These are phyloP conservation scores for Microdochium bolleyi DNA, from an alignment of 2,329 filamentous ascomycete genomes.

Conservation along the genomic window DNA sequence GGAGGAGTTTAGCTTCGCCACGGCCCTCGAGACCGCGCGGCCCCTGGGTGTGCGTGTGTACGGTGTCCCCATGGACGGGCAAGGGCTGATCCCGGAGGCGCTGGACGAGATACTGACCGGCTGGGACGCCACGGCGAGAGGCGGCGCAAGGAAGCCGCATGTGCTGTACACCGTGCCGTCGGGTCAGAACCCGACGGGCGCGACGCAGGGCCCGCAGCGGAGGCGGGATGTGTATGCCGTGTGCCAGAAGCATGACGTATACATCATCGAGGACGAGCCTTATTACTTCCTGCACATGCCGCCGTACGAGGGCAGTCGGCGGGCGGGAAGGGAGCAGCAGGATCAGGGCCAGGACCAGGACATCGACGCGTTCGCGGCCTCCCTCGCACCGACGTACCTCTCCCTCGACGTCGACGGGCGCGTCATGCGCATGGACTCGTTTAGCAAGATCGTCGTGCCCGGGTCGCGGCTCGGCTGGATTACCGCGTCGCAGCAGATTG, in stretches of 20 bases:
- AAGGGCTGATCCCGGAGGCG: slow-evolving; percentile 42
- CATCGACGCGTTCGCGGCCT: slow-evolving; percentile 57
- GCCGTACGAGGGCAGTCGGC: slow-evolving; percentile 53
- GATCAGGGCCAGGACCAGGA: background rate
- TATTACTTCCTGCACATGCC: slow-evolving; percentile 93
- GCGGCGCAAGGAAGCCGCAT: slow-evolving; percentile 40
- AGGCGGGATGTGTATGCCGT: slow-evolving; percentile 68
- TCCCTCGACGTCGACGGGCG: slow-evolving; percentile 80
- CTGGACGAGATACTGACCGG: slow-evolving; percentile 41
- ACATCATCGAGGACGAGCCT: slow-evolving; percentile 86
- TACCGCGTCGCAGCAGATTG: slow-evolving; percentile 75
- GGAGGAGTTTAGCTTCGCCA: slow-evolving; percentile 87
- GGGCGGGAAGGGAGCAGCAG: slow-evolving; percentile 15
- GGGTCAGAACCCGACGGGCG: slow-evolving; percentile 86
- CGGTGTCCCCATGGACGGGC: slow-evolving; percentile 41
- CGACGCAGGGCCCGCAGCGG: slow-evolving; percentile 64
- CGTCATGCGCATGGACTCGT: slow-evolving; percentile 85
- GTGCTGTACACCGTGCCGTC: slow-evolving; percentile 58
- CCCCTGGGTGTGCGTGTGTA: slow-evolving; percentile 44
- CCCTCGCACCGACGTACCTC: slow-evolving; percentile 67
- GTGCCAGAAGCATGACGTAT: slow-evolving; percentile 75
- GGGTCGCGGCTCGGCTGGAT: slow-evolving; percentile 83
- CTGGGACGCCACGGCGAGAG: slow-evolving; percentile 37
- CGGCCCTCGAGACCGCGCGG: slow-evolving; percentile 50
- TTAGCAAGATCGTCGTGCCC: slow-evolving; percentile 84